Evolutionary conservation across 148 eudicot genomes (phyloP), one percentile per base, ranked within the genome.

Genomic region (Diospyros lotus): DNA sequence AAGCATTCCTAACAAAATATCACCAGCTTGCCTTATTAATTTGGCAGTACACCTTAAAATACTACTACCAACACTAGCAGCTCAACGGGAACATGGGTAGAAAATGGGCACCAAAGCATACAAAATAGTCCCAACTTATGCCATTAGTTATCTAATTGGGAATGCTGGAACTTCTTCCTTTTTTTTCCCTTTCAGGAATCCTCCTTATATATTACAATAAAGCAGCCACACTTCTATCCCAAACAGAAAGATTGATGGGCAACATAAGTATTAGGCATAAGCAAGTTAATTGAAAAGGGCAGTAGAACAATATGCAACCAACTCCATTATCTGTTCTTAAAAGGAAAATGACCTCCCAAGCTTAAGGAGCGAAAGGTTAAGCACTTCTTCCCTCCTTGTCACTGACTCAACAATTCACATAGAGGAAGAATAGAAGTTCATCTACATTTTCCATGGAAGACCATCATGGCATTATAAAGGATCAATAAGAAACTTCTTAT

Each of bases 1-100:
- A 91, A 58, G 90, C 88, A 79, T 84, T 86, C 93, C 96, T 91
- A 63, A 58, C 76, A 87, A 14, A 81, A 80, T 8, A 58, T 46
- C 75, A 75, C 54, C 63, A 70, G 50, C 28, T 11, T 63, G 48
- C 66, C 51, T 43, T 43, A 28, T 64, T 74, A 61, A 13, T 56
- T 44, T 67, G 61, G 45, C 56, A 78, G 53, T 42, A 71, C 41
- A 76, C 45, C 51, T 52, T 40, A 58, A 43, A 76, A 52, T 48
- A 43, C 72, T 62, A 66, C 14, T 73, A 68, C 7, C 51, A 17
- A 54, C 68, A 50, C 67, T 68, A 17, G 39, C 69, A 64, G 64
- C 51, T 72, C 73, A 51, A 64, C 39, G n/a, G n/a, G n/a, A n/a
- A n/a, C n/a, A n/a, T n/a, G n/a, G n/a, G n/a, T n/a, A n/a, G n/a